A percentile compares a stretch with the other conserved stretches of the same genome.
Conservation (phyloP, 441 rosid genomes). For the Sinapis alba region DNA sequence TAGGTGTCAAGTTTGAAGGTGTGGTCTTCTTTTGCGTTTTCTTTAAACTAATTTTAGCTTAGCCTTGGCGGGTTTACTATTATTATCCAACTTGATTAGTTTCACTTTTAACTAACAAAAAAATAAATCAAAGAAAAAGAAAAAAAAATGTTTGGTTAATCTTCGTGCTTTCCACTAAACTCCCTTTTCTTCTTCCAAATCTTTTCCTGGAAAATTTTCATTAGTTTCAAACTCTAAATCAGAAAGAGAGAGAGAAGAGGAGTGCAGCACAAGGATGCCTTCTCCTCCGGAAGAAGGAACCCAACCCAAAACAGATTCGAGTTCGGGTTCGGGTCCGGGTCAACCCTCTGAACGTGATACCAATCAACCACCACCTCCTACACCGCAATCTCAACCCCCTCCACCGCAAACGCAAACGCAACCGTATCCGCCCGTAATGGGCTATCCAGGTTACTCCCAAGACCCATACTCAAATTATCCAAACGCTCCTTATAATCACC, state of each 20-base stretch:
- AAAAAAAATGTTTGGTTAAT: conserved; percentile 17
- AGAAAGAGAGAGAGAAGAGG: conserved; percentile 1
- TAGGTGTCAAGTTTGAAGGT: not conserved
- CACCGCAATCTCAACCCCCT: conserved; percentile 19
- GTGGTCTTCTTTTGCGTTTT: not conserved
- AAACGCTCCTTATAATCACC: conserved; percentile 32
- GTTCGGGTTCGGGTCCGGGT: conserved; percentile 19
- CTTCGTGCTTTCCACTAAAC: conserved; percentile 33
- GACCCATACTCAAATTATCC: conserved; percentile 34
- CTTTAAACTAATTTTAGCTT: conserved; percentile 32
- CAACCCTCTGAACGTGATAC: conserved; percentile 31
- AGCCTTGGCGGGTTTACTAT: conserved; percentile 29
- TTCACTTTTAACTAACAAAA: not conserved
- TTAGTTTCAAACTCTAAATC: not conserved
- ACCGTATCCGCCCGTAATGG: conserved; percentile 38
- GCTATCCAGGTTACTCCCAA: conserved; percentile 34
- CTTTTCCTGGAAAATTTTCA: not conserved
- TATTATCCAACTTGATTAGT: conserved; percentile 31
- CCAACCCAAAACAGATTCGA: conserved; percentile 30
- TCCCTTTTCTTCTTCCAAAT: conserved; percentile 18
- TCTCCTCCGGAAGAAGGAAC: conserved; percentile 38
- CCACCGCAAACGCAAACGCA: conserved; percentile 17
- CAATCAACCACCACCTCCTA: conserved; percentile 23
- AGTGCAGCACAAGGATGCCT: conserved; percentile 36
- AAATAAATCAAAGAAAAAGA: not conserved